Evolutionary conservation across 441 rosid species (phyloP).

Genomic region (Metrosideros polymorpha): DNA sequence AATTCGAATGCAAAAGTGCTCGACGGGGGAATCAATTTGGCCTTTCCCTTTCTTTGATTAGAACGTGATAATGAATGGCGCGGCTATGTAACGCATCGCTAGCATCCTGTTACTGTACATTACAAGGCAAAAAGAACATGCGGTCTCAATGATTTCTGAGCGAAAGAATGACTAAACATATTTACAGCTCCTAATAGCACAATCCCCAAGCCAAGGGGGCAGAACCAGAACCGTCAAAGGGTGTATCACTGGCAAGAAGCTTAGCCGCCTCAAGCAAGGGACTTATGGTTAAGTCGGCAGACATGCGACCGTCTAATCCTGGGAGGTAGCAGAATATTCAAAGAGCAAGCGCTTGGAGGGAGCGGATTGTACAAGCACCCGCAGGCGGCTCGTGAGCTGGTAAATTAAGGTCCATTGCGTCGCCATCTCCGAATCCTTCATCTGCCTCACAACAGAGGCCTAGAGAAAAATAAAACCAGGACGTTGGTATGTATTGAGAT

Average conservation of each 20-base stretch:
- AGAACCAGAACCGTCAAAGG: background rate
- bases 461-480: constrained; percentile 3
- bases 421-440: constrained; percentile 97
- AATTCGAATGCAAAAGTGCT: background rate
- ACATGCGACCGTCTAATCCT: constrained; percentile 30
- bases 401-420: constrained; percentile 91
- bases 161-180: background rate
- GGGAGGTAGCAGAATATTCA: constrained; percentile 89
- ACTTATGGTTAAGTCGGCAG: background rate
- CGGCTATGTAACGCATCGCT: background rate
- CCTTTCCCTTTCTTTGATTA: background rate
- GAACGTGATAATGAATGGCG: background rate
- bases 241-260: background rate
- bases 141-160: background rate
- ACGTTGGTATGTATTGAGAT: background rate
- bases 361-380: constrained; percentile 82
- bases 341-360: constrained; percentile 88
- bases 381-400: constrained; percentile 83
- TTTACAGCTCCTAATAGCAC: background rate
- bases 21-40: background rate
- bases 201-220: background rate
- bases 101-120: background rate
- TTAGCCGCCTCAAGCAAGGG: background rate
- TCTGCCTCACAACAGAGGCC: constrained; percentile 91
- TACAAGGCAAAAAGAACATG: background rate